phyloP scores from a whole-genome alignment of 2,329 filamentous ascomycete genomes.

The Apiospora rasikravindrae region DNA sequence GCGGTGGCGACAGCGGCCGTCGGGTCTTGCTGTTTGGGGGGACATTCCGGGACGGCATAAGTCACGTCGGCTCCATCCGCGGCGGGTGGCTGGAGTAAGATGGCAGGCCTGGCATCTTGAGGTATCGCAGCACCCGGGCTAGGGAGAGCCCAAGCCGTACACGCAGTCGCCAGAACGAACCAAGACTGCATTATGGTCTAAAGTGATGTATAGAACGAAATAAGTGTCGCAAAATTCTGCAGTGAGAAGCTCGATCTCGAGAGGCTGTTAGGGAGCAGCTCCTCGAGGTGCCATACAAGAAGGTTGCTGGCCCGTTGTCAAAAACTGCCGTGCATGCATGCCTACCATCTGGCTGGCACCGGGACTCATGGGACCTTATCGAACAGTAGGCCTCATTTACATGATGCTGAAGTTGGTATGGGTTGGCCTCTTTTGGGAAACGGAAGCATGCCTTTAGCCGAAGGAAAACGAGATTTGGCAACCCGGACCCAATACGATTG shows the following conservation, averaged over 20 bases:
- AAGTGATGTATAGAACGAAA: not conserved
- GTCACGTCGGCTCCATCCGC: constrained; percentile 6
- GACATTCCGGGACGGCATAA: not conserved
- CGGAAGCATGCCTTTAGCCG: constrained; percentile 6
- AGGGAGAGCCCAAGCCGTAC: not conserved
- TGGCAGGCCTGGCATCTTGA: not conserved
- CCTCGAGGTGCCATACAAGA: not conserved
- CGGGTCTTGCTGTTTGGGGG: not conserved
- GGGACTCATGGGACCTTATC: not conserved
- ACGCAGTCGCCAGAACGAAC: not conserved
- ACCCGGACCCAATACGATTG: not conserved
- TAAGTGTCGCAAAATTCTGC: not conserved
- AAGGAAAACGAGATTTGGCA: not conserved
- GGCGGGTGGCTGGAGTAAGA: not conserved
- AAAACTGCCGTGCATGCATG: not conserved
- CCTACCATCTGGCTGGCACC: not conserved
- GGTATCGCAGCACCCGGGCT: not conserved
- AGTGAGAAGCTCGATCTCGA: not conserved
- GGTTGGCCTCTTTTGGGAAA: not conserved
- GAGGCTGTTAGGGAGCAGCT: not conserved
- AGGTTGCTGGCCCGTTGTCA: not conserved
- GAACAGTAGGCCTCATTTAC: not conserved
- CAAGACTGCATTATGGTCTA: not conserved
- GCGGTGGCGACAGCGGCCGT: not conserved
- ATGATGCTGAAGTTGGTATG: not conserved